Base-by-base conservation (phyloP, 352 stramenopile genomes). In the Poterioochromonas sp. region DNA sequence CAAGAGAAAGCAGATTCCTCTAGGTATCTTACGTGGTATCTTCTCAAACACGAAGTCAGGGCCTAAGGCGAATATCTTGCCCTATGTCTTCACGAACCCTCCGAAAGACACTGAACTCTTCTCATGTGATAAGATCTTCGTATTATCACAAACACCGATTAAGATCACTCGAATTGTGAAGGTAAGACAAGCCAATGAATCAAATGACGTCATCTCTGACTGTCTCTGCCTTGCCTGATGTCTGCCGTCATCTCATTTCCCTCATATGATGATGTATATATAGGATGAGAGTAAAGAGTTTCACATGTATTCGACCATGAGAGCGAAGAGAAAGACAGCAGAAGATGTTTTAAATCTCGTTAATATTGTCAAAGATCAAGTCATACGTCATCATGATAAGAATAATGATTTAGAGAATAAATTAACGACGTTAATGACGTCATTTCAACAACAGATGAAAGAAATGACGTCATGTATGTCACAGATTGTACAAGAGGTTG, bases 11-110 rank as follows among this genome's bases (percentile, higher is more conserved):
- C 35, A 68, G 58, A 68, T 63, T 8, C 53, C 53, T 32, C 29
- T 63, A 63, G 53, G 53, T 32, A n/a, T 63, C 8, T 34, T 63
- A 29, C 18, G 53, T 32, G 53, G 53, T 8, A 26, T 63, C 2
- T 63, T 63, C 53, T 35, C 53, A 5, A 63, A 63, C 29, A 63
- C 29, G 53, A 35, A n/a, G 53, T 32, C 29, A 34, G 53, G 53
- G 11, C 18, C 53, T 5, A 63, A 63, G 29, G 18, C 8, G 26
- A 63, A 63, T 34, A 63, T 32, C 8, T 32, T 29, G 8, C 18
- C 18, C 53, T 63, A 63, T 63, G 53, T 63, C 8, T 63, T 63
- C 26, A 63, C 53, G 8, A 63, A 63, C 53, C 53, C 53, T n/a
- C 29, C 8, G 29, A 63, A 63, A 26, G 53, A 63, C 26, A 63